Evolutionary conservation across 805 yeast species (phyloP).

Genomic region (Saccharomycopsis microspora): DNA sequence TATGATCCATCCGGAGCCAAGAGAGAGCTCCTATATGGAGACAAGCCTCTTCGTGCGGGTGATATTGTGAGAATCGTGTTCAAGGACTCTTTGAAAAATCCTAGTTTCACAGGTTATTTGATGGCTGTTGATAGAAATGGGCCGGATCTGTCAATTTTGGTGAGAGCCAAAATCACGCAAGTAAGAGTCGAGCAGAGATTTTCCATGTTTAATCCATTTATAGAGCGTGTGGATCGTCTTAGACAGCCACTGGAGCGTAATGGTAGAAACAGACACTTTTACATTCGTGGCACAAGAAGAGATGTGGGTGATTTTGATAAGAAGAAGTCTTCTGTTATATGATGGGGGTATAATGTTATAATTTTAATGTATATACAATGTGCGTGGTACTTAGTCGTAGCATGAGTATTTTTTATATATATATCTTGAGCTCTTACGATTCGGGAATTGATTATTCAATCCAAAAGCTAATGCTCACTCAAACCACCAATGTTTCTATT

Average conservation of each 20-base stretch:
- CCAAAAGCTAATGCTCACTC: no score
- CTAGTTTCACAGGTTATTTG: conserved; percentile 67
- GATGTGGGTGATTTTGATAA: conserved; percentile 63
- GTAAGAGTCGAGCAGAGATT: conserved; percentile 80
- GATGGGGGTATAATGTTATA: neutral
- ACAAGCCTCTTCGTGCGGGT: conserved; percentile 55
- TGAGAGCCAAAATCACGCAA: conserved; percentile 74
- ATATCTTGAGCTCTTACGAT: no score
- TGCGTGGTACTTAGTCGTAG: neutral
- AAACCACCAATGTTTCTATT: no score
- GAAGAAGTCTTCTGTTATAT: neutral
- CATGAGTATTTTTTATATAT: no score
- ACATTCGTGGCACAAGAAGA: conserved; percentile 67
- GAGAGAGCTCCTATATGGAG: conserved; percentile 38
- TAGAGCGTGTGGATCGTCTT: conserved; percentile 66
- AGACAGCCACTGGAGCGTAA: conserved; percentile 64
- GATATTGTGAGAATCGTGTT: conserved; percentile 73
- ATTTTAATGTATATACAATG: neutral
- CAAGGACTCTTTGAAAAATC: conserved; percentile 41
- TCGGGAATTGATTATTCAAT: no score
- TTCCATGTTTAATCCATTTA: conserved; percentile 69
- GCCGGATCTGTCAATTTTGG: conserved; percentile 60
- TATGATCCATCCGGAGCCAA: conserved; percentile 69
- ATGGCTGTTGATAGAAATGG: conserved; percentile 65
- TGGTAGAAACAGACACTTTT: conserved; percentile 79